Conservation (phyloP, 352 stramenopile genomes). For the Bremia lactucae region DNA sequence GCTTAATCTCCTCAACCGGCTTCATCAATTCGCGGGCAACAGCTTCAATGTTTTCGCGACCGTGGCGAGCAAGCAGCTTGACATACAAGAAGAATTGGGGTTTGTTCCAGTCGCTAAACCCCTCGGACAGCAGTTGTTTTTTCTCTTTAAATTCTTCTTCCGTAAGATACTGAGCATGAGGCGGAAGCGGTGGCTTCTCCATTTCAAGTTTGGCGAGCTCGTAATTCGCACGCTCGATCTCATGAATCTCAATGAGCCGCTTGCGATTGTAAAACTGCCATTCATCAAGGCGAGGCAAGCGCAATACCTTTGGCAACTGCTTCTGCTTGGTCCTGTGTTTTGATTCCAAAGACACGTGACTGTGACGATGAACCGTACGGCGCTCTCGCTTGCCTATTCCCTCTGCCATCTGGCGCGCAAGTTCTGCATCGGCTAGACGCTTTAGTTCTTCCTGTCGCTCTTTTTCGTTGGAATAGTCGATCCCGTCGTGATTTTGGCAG, state of each 20-base stretch:
- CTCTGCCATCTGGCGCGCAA: slow-evolving; percentile 64
- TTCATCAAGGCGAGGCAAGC: slow-evolving; percentile 76
- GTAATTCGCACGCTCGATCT: slow-evolving; percentile 76
- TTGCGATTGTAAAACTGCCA: slow-evolving; percentile 85
- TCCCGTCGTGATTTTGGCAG: slow-evolving; percentile 93
- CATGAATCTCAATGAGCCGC: slow-evolving; percentile 67
- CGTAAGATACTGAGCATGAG: slow-evolving; percentile 69
- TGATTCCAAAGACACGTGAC: slow-evolving; percentile 27
- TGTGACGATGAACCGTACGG: slow-evolving; percentile 64
- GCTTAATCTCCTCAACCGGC: slow-evolving; percentile 59
- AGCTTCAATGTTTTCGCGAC: slow-evolving; percentile 59
- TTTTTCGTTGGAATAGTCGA: slow-evolving; percentile 93
- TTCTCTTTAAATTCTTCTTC: slow-evolving; percentile 88
- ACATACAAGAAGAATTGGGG: slow-evolving; percentile 81
- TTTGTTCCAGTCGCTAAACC: slow-evolving; percentile 82
- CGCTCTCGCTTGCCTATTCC: slow-evolving; percentile 80
- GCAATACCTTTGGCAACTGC: slow-evolving; percentile 66
- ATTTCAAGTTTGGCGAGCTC: slow-evolving; percentile 62
- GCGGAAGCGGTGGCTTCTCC: slow-evolving; percentile 64
- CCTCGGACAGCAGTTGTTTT: slow-evolving; percentile 78
- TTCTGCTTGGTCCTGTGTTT: slow-evolving; percentile 66
- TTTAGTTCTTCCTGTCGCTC: slow-evolving; percentile 80
- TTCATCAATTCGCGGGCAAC: slow-evolving; percentile 80
- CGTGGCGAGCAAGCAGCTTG: slow-evolving; percentile 72
- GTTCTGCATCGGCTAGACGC: slow-evolving; percentile 71